These are phyloP conservation scores for Trichoderma sp. DNA, from an alignment of 2,329 filamentous ascomycete species.

Conservation along the genomic window DNA sequence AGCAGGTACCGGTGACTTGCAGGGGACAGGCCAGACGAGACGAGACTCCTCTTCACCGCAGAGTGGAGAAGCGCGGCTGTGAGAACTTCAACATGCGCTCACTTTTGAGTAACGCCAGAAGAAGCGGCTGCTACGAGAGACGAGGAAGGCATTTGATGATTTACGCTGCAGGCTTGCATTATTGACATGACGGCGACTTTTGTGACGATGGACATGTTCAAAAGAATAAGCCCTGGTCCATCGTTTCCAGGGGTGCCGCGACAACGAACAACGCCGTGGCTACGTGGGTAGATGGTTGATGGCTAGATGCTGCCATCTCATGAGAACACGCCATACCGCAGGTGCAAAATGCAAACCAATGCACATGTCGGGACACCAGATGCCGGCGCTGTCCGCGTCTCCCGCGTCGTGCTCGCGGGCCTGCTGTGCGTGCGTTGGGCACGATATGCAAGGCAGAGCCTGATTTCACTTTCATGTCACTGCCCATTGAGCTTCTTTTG, in stretches of 20 bases:
- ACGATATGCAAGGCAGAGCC: not conserved
- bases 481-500: not conserved
- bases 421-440: not conserved
- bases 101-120: not conserved
- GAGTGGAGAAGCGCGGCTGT: slow-evolving; percentile 18
- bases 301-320: not conserved
- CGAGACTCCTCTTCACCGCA: slow-evolving; percentile 9
- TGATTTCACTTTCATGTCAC: not conserved
- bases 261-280: not conserved
- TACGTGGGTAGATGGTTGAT: not conserved
- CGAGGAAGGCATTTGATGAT: not conserved
- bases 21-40: not conserved
- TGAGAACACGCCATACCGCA: not conserved
- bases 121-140: not conserved
- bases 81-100: slow-evolving; percentile 4
- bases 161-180: not conserved
- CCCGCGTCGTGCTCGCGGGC: not conserved
- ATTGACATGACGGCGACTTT: not conserved
- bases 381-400: not conserved
- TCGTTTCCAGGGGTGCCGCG: not conserved
- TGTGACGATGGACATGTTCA: not conserved
- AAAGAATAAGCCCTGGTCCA: not conserved
- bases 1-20: slow-evolving; percentile 20
- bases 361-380: not conserved
- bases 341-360: not conserved